Percentiles rank a stretch among this genome's conserved stretches.
phyloP scores from a whole-genome alignment of 352 stramenopile genomes.

The Phytophthora brassicae region DNA sequence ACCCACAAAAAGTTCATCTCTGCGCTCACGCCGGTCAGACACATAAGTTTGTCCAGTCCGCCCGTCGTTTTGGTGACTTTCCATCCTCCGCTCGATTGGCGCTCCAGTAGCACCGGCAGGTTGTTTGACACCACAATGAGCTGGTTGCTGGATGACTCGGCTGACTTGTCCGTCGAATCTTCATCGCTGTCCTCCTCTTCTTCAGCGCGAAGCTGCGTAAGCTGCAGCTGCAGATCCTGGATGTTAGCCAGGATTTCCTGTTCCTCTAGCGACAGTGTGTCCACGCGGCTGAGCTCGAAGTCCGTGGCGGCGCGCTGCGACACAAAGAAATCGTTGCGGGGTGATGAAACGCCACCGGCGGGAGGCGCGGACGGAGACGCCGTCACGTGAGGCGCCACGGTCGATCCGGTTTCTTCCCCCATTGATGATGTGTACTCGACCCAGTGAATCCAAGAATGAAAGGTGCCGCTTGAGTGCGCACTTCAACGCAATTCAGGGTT shows the following conservation, averaged over 20 bases:
- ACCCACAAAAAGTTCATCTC: constrained; percentile 87
- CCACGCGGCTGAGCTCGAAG: constrained; percentile 65
- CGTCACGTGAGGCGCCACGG: constrained; percentile 18
- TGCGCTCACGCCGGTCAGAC: constrained; percentile 60
- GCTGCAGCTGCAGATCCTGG: constrained; percentile 87
- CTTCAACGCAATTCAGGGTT: constrained; percentile 19
- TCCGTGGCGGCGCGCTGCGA: constrained; percentile 66
- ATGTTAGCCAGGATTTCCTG: constrained; percentile 90
- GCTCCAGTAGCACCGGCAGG: constrained; percentile 73
- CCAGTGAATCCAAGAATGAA: constrained; percentile 26
- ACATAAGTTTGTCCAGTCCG: constrained; percentile 87
- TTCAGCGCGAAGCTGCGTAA: constrained; percentile 75
- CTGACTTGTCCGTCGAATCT: constrained; percentile 28
- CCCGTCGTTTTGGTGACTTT: constrained; percentile 85
- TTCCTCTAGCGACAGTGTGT: constrained; percentile 79
- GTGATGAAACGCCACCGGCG: constrained; percentile 39
- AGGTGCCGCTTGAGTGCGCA: neutral
- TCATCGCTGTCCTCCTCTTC: constrained; percentile 68
- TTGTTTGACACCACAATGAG: constrained; percentile 90
- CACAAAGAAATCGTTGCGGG: constrained; percentile 77
- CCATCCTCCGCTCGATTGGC: constrained; percentile 77
- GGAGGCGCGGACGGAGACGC: constrained; percentile 29
- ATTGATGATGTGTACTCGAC: constrained; percentile 13
- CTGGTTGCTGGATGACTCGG: constrained; percentile 31
- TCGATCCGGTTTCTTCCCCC: constrained; percentile 22